Evolutionary conservation across 164 flowering plant genomes (phyloP), one percentile per base, ranked within the genome.

Genomic region (Protea cynaroides): DNA sequence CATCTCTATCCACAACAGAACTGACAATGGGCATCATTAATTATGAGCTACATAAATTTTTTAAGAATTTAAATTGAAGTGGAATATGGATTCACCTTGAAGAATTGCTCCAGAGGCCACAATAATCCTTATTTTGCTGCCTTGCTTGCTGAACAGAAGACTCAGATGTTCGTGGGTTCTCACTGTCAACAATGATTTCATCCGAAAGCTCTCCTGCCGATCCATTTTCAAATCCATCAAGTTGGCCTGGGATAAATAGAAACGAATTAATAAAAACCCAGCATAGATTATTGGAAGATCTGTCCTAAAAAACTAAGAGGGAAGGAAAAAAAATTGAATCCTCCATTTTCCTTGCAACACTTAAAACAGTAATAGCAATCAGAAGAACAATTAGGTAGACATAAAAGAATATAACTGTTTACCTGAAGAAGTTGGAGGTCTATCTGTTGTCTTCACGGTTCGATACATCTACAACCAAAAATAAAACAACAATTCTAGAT

Each of bases 371-470:
- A 25, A n/a, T n/a, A n/a, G n/a, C 47, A 47, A 11, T 8, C 5
- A 29, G 19, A 50, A 54, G 13, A 19, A 0, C 14, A 37, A 60
- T 19, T n/a, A 7, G 37, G 13, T 46, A 5, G 13, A 46, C 50
- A 46, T 46, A 14, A 0, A 46, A 49, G 52, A 49, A 22, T 50
- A 17, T 22, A 15, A 18, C 7, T 49, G 4, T 21, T 55, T 63
- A 93, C 98, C 98, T 63, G 98, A 86, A 72, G 89, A 78, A 69
- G 86, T 88, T 25, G 92, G 86, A 34, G 93, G 85, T 76, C 84
- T 84, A 64, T 94, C 99, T 0, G 99, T 94, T 0, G 96, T 91
- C 83, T 91, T 94, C 59, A 94, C 90, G 0, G 99, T 94, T 61
- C 99, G 75, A 78, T 94, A 94, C 99, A 94, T 94, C 99, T 93